Base-by-base conservation (phyloP, 2,329 filamentous ascomycete species). In the Sporothrix sp. region DNA sequence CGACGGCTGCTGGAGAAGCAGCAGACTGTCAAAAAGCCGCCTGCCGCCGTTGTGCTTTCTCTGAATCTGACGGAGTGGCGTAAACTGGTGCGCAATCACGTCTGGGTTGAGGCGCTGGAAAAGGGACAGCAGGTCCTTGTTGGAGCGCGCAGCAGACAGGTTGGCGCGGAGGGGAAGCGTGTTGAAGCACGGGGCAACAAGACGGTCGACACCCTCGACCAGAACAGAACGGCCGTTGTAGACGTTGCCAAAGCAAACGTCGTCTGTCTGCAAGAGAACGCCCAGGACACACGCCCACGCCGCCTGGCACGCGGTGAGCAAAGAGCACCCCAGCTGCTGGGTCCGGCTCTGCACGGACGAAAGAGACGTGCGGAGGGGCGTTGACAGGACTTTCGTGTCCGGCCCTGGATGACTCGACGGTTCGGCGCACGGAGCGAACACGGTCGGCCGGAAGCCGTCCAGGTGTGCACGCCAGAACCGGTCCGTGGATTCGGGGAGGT, bases 141-240 rank as follows among this genome's bases (percentile, higher is more conserved):
- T 81, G 14, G 72, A 74, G 1, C 64, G 68, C 2, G 63, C 63
- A 3, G 62, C 61, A 1, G 71, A 66, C 9, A 85, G 54, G 28
- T 79, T 66, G 14, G 80, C 67, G 23, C 87, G 77, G 2, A 89
- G 62, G 0, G 90, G 88, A 11, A 95, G 67, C 0, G 90, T 95
- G 61, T 95, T 96, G 71, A 96, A 95, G 63, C 88, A 95, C 0
- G 90, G 90, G 0, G 87, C 88, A n/a, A 94, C 78, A 6, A 95
- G 75, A 4, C 74, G 71, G 33, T 90, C 81, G 10, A 91, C 70
- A 0, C 75, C 77, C 6, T 84, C 74, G 3, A 90, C 64, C 0
- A 78, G 67, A 9, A 87, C 62, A 1, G 81, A 83, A 7, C 90
- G 80, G 1, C 90, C 89, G 60, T 81, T 90, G 51, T 91, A 76